phyloP scores from a whole-genome alignment of 257 asterid species.

The Mitragyna speciosa region DNA sequence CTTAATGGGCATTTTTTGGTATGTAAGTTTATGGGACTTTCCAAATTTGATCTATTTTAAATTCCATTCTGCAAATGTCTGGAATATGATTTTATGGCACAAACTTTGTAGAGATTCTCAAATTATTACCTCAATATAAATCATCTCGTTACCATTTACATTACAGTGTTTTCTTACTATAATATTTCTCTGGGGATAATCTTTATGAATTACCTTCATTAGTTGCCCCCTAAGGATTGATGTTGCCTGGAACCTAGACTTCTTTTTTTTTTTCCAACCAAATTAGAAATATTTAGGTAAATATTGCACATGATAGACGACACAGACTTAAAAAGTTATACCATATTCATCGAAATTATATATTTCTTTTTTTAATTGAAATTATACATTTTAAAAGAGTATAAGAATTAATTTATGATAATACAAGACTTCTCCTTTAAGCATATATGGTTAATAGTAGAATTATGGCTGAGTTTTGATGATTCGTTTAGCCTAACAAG shows the following conservation, averaged over 20 bases:
- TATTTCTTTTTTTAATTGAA: no score
- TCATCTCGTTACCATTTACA: no score
- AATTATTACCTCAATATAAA: neutral
- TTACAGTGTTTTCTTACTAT: neutral
- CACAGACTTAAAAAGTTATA: no score
- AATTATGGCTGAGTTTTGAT: neutral
- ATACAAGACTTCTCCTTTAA: neutral
- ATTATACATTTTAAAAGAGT: no score
- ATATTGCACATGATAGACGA: no score
- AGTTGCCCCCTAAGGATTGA: neutral
- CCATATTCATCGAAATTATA: no score
- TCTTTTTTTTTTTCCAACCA: neutral
- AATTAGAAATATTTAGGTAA: no score
- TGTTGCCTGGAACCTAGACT: neutral
- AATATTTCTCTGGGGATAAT: neutral
- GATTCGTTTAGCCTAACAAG: neutral
- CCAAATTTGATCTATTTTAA: neutral
- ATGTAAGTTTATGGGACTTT: neutral
- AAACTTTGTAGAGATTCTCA: neutral
- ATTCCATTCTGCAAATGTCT: neutral
- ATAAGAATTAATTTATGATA: neutral
- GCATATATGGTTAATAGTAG: neutral
- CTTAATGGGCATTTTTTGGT: neutral
- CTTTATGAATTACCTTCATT: neutral
- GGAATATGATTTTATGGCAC: neutral